These are phyloP conservation scores for Limonium bicolor DNA, from an alignment of 148 eudicot genomes.

Conservation along the genomic window DNA sequence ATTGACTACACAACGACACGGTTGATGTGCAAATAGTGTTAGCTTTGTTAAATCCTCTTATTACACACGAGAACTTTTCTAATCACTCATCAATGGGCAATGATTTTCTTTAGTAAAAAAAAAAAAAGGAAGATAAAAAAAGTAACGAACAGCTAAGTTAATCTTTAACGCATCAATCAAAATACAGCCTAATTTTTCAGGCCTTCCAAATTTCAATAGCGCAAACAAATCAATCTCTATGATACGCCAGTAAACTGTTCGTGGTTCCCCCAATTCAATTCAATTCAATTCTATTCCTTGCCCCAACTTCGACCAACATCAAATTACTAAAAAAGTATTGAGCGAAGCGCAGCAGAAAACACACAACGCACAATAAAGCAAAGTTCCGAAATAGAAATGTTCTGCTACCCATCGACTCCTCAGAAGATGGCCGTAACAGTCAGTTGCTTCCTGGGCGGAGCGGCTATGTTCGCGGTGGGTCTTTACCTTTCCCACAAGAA, in stretches of 20 bases:
- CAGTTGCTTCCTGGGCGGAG: conserved; percentile 41
- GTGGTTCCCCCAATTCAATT: background rate
- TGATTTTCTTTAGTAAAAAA: too few species aligned
- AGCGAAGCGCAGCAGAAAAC: background rate
- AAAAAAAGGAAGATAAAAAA: too few species aligned
- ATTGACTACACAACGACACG: too few species aligned
- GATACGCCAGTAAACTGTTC: background rate
- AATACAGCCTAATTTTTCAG: background rate
- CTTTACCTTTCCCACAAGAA: conserved; percentile 59
- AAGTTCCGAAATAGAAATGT: conserved; percentile 22
- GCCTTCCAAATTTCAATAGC: background rate
- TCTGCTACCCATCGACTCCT: conserved; percentile 74
- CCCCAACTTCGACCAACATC: background rate
- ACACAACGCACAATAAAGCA: background rate
- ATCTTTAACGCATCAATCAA: too few species aligned
- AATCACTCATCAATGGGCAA: too few species aligned
- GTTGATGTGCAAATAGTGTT: too few species aligned
- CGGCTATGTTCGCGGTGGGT: conserved; percentile 44
- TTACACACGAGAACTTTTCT: too few species aligned
- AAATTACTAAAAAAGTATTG: background rate
- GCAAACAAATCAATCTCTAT: background rate
- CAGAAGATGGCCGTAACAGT: conserved; percentile 37
- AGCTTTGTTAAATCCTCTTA: too few species aligned
- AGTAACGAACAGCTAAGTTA: too few species aligned
- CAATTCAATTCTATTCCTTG: background rate